phyloP scores from a whole-genome alignment of 2,329 filamentous ascomycete species.

The Iodosphaeria phyllophila region DNA sequence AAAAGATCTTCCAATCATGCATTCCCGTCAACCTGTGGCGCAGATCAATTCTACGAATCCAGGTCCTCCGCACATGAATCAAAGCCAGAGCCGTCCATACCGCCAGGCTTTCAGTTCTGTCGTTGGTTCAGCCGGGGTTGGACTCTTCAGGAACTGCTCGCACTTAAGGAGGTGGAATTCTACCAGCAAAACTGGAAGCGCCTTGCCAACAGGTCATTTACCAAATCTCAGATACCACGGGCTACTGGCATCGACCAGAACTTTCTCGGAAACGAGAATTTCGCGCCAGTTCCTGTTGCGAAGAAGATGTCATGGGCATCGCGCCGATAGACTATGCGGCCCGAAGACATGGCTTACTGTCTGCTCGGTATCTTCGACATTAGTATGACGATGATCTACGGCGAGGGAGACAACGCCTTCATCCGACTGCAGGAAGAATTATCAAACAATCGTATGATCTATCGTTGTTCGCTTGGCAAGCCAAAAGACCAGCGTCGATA shows the following conservation, averaged over 20 bases:
- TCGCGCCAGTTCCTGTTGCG: slow-evolving; percentile 1
- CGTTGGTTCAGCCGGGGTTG: slow-evolving; percentile 2
- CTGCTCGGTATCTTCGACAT: slow-evolving; percentile 14
- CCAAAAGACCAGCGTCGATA: background rate
- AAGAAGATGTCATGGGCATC: slow-evolving; percentile 10
- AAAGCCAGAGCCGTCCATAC: too few relatives aligned
- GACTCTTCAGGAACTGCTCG: slow-evolving; percentile 2
- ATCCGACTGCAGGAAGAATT: slow-evolving; percentile 11
- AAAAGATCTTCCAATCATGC: too few relatives aligned
- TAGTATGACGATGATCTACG: slow-evolving; percentile 14
- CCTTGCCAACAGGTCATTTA: background rate
- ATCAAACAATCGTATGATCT: too few relatives aligned
- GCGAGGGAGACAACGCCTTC: slow-evolving; percentile 13
- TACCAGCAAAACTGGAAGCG: slow-evolving; percentile 1
- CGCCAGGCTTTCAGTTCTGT: background rate
- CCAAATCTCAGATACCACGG: background rate
- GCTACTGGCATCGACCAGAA: slow-evolving; percentile 1
- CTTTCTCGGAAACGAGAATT: background rate
- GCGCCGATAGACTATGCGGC: slow-evolving; percentile 7
- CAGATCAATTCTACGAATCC: too few relatives aligned
- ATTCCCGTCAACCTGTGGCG: too few relatives aligned
- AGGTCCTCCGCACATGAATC: too few relatives aligned
- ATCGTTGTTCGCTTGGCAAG: slow-evolving; percentile 1
- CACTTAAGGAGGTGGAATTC: slow-evolving; percentile 1
- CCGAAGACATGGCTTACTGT: slow-evolving; percentile 14